These are phyloP conservation scores for Botrytis sinoallii DNA, from an alignment of 2,329 filamentous ascomycete species.

Conservation along the genomic window DNA sequence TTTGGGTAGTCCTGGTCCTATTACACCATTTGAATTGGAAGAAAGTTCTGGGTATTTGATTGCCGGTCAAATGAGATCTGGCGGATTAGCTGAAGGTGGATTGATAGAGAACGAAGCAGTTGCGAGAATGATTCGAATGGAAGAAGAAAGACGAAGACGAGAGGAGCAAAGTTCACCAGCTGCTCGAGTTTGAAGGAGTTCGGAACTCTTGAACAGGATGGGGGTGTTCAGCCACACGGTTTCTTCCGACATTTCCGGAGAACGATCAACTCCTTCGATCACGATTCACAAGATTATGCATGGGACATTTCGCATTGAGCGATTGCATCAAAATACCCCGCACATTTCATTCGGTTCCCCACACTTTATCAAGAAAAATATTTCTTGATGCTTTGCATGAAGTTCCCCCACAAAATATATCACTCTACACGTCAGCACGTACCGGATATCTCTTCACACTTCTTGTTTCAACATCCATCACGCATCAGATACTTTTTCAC, in stretches of 20 bases:
- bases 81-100: conserved; percentile 6
- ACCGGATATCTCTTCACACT: neutral
- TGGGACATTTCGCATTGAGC: neutral
- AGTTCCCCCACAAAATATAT: neutral
- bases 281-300: neutral
- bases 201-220: neutral
- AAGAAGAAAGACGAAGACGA: conserved; percentile 17
- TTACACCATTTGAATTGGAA: conserved; percentile 59
- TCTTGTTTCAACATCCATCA: neutral
- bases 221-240: neutral
- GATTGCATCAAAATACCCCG: neutral
- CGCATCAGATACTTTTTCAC: neutral
- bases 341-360: neutral
- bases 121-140: conserved; percentile 14
- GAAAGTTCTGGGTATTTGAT: conserved; percentile 35
- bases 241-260: neutral
- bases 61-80: conserved; percentile 24
- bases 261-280: neutral
- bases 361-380: neutral
- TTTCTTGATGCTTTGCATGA: neutral
- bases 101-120: conserved; percentile 17
- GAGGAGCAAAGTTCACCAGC: conserved; percentile 18
- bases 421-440: neutral
- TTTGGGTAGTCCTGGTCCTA: conserved; percentile 56
- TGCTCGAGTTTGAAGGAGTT: conserved; percentile 7